Conservation (phyloP, 148 eudicot genomes). For the Oxyria digyna region DNA sequence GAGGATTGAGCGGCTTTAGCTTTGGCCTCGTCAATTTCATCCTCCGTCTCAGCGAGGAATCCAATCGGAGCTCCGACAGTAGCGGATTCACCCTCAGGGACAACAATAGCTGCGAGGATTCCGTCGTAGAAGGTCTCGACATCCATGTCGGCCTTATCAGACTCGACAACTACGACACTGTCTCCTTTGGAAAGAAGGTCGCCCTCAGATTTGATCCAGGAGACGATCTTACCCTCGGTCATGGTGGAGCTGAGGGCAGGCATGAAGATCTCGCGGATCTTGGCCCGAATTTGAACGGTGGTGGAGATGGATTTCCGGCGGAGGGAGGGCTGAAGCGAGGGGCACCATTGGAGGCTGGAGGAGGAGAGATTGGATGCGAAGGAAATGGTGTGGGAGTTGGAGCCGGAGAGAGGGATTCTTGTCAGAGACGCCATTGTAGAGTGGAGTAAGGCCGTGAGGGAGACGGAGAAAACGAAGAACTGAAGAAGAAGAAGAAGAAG, state of each 20-base stretch:
- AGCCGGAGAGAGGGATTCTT: conserved; percentile 16
- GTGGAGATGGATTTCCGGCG: conserved; percentile 11
- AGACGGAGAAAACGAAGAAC: conserved; percentile 70
- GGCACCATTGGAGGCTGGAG: conserved; percentile 18
- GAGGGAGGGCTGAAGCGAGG: conserved; percentile 4
- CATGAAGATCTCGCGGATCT: conserved; percentile 92
- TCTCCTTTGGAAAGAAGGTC: conserved; percentile 67
- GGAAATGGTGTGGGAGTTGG: conserved; percentile 19
- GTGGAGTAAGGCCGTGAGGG: not conserved
- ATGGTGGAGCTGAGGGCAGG: conserved; percentile 87
- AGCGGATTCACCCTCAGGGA: conserved; percentile 65
- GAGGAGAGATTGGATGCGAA: conserved; percentile 24
- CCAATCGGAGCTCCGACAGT: conserved; percentile 82
- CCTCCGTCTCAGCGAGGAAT: conserved; percentile 58
- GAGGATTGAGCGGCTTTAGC: conserved; percentile 35
- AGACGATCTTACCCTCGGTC: conserved; percentile 88
- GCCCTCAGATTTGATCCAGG: conserved; percentile 76
- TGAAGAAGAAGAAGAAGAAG: too few species aligned
- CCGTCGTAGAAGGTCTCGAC: conserved; percentile 84
- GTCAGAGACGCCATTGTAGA: conserved; percentile 26
- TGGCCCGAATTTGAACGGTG: conserved; percentile 24
- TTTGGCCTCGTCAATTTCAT: conserved; percentile 54
- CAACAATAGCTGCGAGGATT: conserved; percentile 69
- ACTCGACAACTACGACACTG: conserved; percentile 72
- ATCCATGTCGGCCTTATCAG: conserved; percentile 91